These are phyloP conservation scores for Tricholomella constricta DNA, from an alignment of 768 basidiomycete species.

Conservation along the genomic window DNA sequence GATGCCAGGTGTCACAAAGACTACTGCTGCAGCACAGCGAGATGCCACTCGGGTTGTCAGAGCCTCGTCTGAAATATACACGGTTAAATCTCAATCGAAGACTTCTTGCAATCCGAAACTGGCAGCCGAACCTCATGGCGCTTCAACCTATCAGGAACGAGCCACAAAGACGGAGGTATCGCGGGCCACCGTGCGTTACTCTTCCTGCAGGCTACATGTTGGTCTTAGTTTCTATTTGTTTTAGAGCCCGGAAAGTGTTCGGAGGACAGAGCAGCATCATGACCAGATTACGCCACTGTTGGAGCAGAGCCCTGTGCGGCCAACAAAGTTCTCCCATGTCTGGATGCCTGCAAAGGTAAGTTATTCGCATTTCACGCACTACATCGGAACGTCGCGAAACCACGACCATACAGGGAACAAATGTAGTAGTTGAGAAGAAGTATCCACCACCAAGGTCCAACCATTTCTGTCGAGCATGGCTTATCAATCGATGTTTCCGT, in stretches of 20 bases:
- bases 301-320: background rate
- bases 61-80: background rate
- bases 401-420: background rate
- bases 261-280: background rate
- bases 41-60: background rate
- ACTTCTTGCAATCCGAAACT: background rate
- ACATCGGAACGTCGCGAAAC: background rate
- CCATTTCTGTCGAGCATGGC: conserved; percentile 13
- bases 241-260: background rate
- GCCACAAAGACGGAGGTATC: background rate
- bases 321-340: background rate
- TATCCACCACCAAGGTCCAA: conserved; percentile 11
- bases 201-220: background rate
- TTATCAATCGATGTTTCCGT: conserved; percentile 11
- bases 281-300: background rate
- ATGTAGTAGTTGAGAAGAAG: background rate
- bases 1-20: conserved; percentile 6
- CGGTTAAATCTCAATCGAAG: conserved; percentile 1
- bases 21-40: conserved; percentile 1
- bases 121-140: background rate
- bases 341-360: too few relatives aligned
- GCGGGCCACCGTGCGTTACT: background rate
- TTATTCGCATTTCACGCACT: too few relatives aligned
- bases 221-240: background rate
- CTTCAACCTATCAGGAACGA: background rate